Base-by-base conservation (phyloP, 2,329 filamentous ascomycete genomes). In the Fusarium sp. region DNA sequence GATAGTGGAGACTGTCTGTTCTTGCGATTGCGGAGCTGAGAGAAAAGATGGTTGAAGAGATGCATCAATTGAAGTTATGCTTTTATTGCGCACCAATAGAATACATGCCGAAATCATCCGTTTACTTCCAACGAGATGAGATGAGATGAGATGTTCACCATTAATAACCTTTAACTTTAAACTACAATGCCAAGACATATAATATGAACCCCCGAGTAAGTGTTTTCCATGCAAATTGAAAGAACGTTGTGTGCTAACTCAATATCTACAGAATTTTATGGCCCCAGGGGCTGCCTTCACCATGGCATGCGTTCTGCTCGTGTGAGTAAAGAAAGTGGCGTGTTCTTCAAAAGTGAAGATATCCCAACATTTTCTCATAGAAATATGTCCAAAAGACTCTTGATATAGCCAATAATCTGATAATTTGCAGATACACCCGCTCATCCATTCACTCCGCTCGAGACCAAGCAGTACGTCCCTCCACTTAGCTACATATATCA, bases 271-370 rank as follows among this genome's bases (percentile, higher is more conserved):
- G 85, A 84, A 81, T 42, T 80, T 88, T 63, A 85, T 85, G 67
- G 85, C 86, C 60, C 87, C 87, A 14, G 78, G 85, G 28, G 87
- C 87, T 24, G 87, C 87, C 44, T 88, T 88, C 69, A 86, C 85
- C 24, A 89, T 89, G 87, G 87, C 87, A 8, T 81, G 83, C 53
- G 78, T 89, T 18, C 80, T 89, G 28, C 85, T 89, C 65, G 85
- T 85, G 81, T 86, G 79, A 76, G 82, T 77, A 36, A 51, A 45
- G 67, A 62, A 70, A 75, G 63, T 72, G 73, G 70, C 66, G 67
- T 75, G 64, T 63, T 64, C 72, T 56, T 54, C 26, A 26, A 28
- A 20, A 51, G 38, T 50, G 26, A 63, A 69, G 45, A 24, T 30
- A 26, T 66, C 30, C 6, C 51, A 38, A 48, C 50, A 30, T 38